Percentiles rank a stretch among this genome's conserved stretches.
phyloP scores from a whole-genome alignment of 1,284 basidiomycete genomes.

The Irpex lacteus region DNA sequence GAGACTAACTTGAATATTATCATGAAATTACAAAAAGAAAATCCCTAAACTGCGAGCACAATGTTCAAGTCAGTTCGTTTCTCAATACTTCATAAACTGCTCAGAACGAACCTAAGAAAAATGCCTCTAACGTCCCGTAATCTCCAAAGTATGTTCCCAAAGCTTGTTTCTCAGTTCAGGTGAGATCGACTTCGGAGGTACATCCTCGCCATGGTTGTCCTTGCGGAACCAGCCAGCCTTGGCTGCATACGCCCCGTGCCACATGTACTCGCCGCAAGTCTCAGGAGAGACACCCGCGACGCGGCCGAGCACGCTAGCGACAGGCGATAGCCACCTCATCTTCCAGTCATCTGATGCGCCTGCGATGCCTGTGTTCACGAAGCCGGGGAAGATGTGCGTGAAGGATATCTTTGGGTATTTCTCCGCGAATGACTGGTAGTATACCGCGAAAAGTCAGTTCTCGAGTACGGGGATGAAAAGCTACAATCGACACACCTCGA shows the following conservation, averaged over 20 bases:
- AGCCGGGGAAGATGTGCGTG: constrained; percentile 32
- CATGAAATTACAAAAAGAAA: no score
- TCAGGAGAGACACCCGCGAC: constrained; percentile 21
- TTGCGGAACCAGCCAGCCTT: constrained; percentile 32
- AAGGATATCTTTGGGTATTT: constrained; percentile 32
- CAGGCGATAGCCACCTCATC: constrained; percentile 20
- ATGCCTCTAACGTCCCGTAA: not conserved
- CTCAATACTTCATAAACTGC: no score
- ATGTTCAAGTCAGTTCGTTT: no score
- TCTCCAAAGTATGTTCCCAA: constrained; percentile 42
- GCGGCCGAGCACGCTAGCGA: constrained; percentile 31
- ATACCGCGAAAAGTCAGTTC: no score
- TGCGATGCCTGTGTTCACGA: constrained; percentile 26
- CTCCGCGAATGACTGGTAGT: constrained; percentile 24
- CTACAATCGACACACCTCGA: no score
- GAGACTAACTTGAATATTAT: no score
- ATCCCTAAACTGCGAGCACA: no score
- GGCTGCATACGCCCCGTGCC: constrained; percentile 33
- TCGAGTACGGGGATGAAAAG: no score
- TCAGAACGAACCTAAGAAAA: no score
- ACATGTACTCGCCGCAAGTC: constrained; percentile 42
- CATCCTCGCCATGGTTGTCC: constrained; percentile 35
- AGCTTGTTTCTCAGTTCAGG: constrained; percentile 37
- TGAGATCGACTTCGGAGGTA: constrained; percentile 32
- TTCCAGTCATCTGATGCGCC: constrained; percentile 7